Percentiles rank a stretch among this genome's conserved stretches.
These are phyloP conservation scores for Suillus subluteus DNA, from an alignment of 768 basidiomycete genomes.

Conservation along the genomic window DNA sequence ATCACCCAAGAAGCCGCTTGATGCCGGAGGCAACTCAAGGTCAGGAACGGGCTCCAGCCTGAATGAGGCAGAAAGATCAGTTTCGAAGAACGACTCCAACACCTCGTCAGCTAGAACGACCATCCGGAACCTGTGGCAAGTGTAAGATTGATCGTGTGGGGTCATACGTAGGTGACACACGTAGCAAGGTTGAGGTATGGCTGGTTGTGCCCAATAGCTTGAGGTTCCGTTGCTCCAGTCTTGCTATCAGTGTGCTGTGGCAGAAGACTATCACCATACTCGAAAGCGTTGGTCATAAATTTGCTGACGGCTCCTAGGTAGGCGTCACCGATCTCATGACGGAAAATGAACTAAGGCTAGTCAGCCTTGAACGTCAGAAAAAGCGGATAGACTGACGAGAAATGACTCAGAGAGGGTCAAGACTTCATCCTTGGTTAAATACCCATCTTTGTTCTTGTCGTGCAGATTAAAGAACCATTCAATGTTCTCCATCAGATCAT, in stretches of 20 bases:
- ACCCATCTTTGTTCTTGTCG: conserved; percentile 96
- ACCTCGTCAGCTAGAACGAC: conserved; percentile 96
- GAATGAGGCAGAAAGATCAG: conserved; percentile 89
- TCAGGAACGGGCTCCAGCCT: conserved; percentile 72
- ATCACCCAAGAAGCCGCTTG: conserved; percentile 74
- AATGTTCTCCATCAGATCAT: conserved; percentile 97
- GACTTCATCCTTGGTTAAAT: conserved; percentile 94
- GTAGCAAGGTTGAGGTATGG: conserved; percentile 93
- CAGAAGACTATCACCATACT: conserved; percentile 94
- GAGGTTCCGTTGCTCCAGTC: conserved; percentile 46
- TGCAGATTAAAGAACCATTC: conserved; percentile 98
- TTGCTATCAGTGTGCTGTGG: conserved; percentile 43
- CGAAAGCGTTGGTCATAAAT: conserved; percentile 98
- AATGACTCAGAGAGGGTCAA: conserved; percentile 93
- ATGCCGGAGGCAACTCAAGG: conserved; percentile 61
- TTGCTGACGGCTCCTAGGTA: conserved; percentile 96
- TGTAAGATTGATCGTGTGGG: conserved; percentile 12
- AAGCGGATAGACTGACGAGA: conserved; percentile 54
- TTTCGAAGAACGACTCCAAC: conserved; percentile 95
- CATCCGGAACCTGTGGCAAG: conserved; percentile 86
- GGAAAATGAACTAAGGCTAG: conserved; percentile 88
- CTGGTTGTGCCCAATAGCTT: conserved; percentile 69
- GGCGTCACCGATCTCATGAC: conserved; percentile 94
- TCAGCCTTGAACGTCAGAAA: conserved; percentile 14
- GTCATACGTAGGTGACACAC: conserved; percentile 41